phyloP scores from a whole-genome alignment of 805 yeast genomes.

The Monosporozyma yasuniensis region DNA sequence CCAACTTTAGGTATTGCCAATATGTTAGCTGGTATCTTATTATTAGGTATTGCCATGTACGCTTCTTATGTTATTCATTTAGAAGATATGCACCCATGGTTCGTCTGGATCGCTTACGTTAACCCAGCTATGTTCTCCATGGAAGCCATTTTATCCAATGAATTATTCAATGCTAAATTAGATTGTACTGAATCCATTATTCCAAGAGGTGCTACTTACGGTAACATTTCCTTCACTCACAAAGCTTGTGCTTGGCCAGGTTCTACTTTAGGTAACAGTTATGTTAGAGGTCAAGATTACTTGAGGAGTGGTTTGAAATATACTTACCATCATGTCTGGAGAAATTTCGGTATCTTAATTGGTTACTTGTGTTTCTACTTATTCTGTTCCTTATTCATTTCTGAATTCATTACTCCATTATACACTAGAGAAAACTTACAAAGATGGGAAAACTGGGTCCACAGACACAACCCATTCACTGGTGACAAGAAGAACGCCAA shows the following conservation, averaged over 20 bases:
- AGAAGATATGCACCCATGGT: conserved; percentile 61
- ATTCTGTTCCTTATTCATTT: conserved; percentile 21
- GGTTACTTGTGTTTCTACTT: conserved; percentile 39
- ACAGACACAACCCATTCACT: conserved; percentile 3
- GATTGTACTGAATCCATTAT: conserved; percentile 44
- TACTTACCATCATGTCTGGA: conserved; percentile 57
- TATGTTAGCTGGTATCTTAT: conserved; percentile 47
- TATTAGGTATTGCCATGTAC: conserved; percentile 45
- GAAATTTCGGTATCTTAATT: conserved; percentile 60
- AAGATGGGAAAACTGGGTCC: conserved; percentile 4
- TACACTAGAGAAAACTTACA: conserved; percentile 12
- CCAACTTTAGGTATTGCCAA: conserved; percentile 49
- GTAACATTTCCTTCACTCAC: conserved; percentile 28
- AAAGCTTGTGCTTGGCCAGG: conserved; percentile 55
- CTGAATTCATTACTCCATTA: conserved; percentile 27
- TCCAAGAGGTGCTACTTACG: conserved; percentile 53
- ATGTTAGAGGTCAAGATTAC: conserved; percentile 52
- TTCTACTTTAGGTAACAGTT: conserved; percentile 42
- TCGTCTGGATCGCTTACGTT: conserved; percentile 53
- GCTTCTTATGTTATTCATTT: conserved; percentile 60
- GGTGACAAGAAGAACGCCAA: background rate
- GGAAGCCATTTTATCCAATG: conserved; percentile 58
- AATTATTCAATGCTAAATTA: conserved; percentile 50
- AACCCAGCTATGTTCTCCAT: conserved; percentile 51
- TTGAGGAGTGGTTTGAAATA: conserved; percentile 41